These are phyloP conservation scores for Trichoderma sp. DNA, from an alignment of 2,329 filamentous ascomycete species.

Conservation along the genomic window DNA sequence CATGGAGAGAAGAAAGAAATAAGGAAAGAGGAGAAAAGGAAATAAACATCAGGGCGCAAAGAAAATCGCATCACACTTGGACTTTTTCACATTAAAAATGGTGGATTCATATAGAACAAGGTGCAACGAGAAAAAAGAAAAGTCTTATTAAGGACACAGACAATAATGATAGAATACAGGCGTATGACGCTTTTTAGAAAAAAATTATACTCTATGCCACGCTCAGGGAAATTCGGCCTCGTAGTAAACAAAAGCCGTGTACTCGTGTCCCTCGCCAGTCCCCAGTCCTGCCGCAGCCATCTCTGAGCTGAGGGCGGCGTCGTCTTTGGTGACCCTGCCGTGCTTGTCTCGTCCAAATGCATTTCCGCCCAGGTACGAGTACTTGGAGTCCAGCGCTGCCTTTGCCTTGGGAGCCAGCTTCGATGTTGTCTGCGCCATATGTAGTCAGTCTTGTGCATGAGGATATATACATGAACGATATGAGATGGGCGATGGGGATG, in stretches of 20 bases:
- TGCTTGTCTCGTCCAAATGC: conserved; percentile 93
- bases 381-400: conserved; percentile 74
- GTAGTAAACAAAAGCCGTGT: conserved; percentile 96
- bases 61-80: not conserved
- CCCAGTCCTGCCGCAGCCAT: conserved; percentile 73
- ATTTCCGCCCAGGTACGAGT: conserved; percentile 91
- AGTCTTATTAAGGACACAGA: not conserved
- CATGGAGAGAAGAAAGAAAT: not conserved
- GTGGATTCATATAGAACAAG: not conserved
- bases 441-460: conserved; percentile 21
- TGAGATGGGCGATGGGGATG: not conserved
- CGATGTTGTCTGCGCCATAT: conserved; percentile 63
- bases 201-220: conserved; percentile 7
- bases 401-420: conserved; percentile 80
- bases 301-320: conserved; percentile 73
- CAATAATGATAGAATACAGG: conserved; percentile 28
- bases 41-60: not conserved
- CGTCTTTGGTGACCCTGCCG: conserved; percentile 86
- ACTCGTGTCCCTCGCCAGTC: conserved; percentile 72
- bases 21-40: conserved; percentile 31
- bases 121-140: not conserved
- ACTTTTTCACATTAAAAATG: not conserved
- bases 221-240: conserved; percentile 71
- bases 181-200: conserved; percentile 16
- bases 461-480: not conserved